Conservation (phyloP, 192 early-diverging fungal species). For the Dissophora globulifera region DNA sequence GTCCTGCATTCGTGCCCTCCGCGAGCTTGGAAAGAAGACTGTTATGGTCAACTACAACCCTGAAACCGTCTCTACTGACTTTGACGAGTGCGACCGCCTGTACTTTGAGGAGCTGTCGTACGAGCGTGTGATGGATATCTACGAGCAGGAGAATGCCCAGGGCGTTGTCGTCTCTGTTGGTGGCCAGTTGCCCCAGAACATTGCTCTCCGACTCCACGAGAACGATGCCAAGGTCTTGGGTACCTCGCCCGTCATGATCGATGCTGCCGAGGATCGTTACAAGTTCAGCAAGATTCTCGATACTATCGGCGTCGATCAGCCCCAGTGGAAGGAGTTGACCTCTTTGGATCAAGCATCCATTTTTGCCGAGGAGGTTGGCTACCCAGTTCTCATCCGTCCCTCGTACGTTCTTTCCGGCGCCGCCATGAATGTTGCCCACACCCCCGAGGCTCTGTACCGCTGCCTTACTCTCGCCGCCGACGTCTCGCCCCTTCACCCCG, state of each 20-base stretch:
- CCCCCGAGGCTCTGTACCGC: slow-evolving; percentile 72
- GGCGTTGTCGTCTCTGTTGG: slow-evolving; percentile 94
- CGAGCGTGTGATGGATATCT: slow-evolving; percentile 97
- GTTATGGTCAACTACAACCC: slow-evolving; percentile 99
- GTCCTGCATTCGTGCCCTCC: slow-evolving; percentile 84
- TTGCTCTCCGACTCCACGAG: slow-evolving; percentile 85
- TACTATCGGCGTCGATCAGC: slow-evolving; percentile 94
- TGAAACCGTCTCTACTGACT: slow-evolving; percentile 98
- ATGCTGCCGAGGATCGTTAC: slow-evolving; percentile 94
- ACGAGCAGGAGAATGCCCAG: slow-evolving; percentile 83
- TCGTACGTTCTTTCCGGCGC: slow-evolving; percentile 98
- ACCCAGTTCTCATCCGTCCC: slow-evolving; percentile 95
- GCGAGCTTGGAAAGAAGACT: slow-evolving; percentile 81
- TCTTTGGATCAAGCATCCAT: slow-evolving; percentile 83
- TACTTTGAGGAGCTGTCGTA: slow-evolving; percentile 97
- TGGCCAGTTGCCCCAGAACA: slow-evolving; percentile 97
- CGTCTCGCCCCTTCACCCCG: slow-evolving; percentile 94
- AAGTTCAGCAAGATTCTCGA: slow-evolving; percentile 95
- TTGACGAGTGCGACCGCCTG: slow-evolving; percentile 97
- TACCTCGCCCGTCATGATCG: slow-evolving; percentile 90
- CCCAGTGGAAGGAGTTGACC: slow-evolving; percentile 93
- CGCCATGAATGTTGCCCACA: slow-evolving; percentile 96
- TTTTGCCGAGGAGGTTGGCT: slow-evolving; percentile 88
- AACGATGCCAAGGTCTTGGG: slow-evolving; percentile 88
- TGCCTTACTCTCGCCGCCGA: slow-evolving; percentile 85